These are phyloP conservation scores for Fraxinus latifolia DNA, from an alignment of 305 asterid species.

Conservation along the genomic window DNA sequence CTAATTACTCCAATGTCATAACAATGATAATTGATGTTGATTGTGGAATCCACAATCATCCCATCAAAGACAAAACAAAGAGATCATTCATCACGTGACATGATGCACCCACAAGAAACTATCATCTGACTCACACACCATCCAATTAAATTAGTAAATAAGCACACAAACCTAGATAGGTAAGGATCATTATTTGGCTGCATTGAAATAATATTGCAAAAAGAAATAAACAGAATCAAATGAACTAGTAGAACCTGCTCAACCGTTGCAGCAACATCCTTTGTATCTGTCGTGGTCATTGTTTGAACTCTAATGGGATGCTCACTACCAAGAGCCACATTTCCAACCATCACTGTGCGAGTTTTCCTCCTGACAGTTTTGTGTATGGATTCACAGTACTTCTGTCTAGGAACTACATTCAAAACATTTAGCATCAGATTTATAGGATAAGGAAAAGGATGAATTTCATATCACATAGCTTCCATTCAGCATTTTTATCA, in stretches of 20 bases:
- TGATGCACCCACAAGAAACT: neutral
- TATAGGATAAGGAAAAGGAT: neutral
- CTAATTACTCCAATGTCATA: neutral
- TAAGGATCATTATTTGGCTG: neutral
- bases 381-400: slow-evolving; percentile 85
- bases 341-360: slow-evolving; percentile 94
- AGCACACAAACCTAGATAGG: neutral
- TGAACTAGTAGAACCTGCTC: slow-evolving; percentile 65
- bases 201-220: neutral
- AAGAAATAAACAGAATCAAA: neutral
- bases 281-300: slow-evolving; percentile 97
- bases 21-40: neutral
- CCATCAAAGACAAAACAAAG: neutral
- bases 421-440: slow-evolving; percentile 26
- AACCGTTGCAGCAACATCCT: slow-evolving; percentile 91
- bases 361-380: slow-evolving; percentile 91
- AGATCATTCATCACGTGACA: neutral
- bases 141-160: neutral
- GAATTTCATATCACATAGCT: neutral
- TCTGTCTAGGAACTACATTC: slow-evolving; percentile 86
- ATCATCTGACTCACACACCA: neutral
- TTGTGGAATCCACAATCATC: neutral
- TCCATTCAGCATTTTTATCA: neutral
- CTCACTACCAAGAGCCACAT: slow-evolving; percentile 92
- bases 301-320: slow-evolving; percentile 98